Evolutionary conservation across 1,284 basidiomycete species (phyloP).

Genomic region (Microbotryum intermedium): DNA sequence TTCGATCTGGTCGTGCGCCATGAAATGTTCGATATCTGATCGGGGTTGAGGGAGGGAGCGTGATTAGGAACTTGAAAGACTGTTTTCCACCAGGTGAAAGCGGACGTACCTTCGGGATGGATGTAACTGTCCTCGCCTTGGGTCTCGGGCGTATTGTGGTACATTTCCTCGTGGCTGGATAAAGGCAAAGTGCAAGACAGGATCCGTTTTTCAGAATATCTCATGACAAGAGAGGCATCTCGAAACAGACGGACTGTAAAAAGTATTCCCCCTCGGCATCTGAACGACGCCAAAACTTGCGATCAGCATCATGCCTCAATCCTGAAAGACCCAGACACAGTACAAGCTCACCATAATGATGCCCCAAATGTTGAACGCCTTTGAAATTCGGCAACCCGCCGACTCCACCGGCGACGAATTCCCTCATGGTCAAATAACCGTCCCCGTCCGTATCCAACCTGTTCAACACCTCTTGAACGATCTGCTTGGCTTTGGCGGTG

Average conservation of each 20-base stretch:
- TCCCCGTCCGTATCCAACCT: slow-evolving; percentile 71
- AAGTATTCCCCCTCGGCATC: slow-evolving; percentile 47
- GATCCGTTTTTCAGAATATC: too few relatives aligned
- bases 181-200: slow-evolving; percentile 48
- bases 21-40: slow-evolving; percentile 60
- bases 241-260: slow-evolving; percentile 21
- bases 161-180: slow-evolving; percentile 95
- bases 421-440: slow-evolving; percentile 64
- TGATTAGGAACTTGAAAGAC: slow-evolving; percentile 28
- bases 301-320: slow-evolving; percentile 2
- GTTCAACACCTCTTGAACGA: slow-evolving; percentile 66
- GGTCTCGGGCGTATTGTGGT: slow-evolving; percentile 89
- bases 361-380: slow-evolving; percentile 57
- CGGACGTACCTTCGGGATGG: slow-evolving; percentile 71
- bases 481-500: slow-evolving; percentile 70
- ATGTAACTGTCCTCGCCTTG: slow-evolving; percentile 91
- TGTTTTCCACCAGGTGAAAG: too few relatives aligned
- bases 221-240: neutral
- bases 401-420: slow-evolving; percentile 70
- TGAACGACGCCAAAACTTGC: slow-evolving; percentile 1
- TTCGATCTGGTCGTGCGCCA: slow-evolving; percentile 82
- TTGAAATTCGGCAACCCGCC: slow-evolving; percentile 76
- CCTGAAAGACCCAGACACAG: too few relatives aligned
- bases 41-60: slow-evolving; percentile 36
- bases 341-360: slow-evolving; percentile 69